Base-by-base conservation (phyloP, 768 basidiomycete genomes). In the Lactarius hatsudake region DNA sequence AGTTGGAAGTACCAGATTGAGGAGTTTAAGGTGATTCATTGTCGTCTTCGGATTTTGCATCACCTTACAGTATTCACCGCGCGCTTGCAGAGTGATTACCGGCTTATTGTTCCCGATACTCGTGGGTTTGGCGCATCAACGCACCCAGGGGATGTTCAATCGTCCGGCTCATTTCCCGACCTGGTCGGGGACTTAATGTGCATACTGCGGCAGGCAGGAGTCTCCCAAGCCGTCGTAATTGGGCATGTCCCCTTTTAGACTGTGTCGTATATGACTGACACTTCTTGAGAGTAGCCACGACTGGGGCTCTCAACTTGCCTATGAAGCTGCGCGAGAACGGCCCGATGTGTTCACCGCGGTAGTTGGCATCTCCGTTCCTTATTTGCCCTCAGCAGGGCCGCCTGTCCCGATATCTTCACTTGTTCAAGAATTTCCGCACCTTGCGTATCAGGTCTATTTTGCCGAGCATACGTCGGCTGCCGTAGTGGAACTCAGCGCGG, bases 1-100 rank as follows among this genome's bases (percentile, higher is more conserved):
- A 84, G 83, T 23, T 92, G 90, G 90, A 81, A 86, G 36, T 82
- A 82, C 42, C 90, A 92, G 72, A 90, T 92, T 17, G 76, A 84
- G 59, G 82, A 84, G 66, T 87, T 91, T 73, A 74, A 85, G 78
- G 89, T 83, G 70, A 36, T 73, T 56, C 30, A 51, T 5, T 34
- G 66, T 15, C 34, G 9, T 26, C 13, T 53, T 36, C 17, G 15
- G 18, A n/a, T 20, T 45, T 23, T 6, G 1, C n/a, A 23, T 51
- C 20, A 17, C 32, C n/a, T 63, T 13, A n/a, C n/a, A n/a, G n/a
- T n/a, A 56, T 40, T 36, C 18, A 13, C 36, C 43, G 36, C 26
- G 51, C 26, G 12, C 30, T 40, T 64, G 13, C 48, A 89, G 87
- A 71, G 80, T 13, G 83, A 87, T 45, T 88, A 89, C 72, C 86